A percentile compares a stretch with the other conserved stretches of the same genome.
These are phyloP conservation scores for Gillenia trifoliata DNA, from an alignment of 306 rosid genomes.

Conservation along the genomic window DNA sequence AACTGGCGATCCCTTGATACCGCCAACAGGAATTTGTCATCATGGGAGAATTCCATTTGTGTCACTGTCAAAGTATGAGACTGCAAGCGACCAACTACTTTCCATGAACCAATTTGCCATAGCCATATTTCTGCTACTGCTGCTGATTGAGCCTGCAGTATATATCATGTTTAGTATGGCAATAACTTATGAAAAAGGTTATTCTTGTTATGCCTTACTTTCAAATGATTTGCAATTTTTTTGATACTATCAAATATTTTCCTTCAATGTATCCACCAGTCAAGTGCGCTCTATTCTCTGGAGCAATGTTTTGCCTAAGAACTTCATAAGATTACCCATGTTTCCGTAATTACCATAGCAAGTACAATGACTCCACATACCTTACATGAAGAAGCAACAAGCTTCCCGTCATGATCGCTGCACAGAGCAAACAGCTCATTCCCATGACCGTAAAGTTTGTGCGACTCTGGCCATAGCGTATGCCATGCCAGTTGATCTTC, in stretches of 20 bases:
- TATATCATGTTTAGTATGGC: neutral
- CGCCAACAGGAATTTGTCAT: slow-evolving; percentile 66
- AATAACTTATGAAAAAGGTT: neutral
- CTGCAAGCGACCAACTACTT: slow-evolving; percentile 72
- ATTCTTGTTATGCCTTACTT: neutral
- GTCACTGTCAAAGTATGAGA: slow-evolving; percentile 90
- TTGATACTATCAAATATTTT: neutral
- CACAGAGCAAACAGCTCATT: slow-evolving; percentile 86
- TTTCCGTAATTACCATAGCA: slow-evolving; percentile 5
- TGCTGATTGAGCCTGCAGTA: slow-evolving; percentile 78
- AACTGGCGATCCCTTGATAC: slow-evolving; percentile 98
- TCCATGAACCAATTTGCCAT: slow-evolving; percentile 95
- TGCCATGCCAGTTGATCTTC: slow-evolving; percentile 98
- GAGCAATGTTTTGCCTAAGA: neutral
- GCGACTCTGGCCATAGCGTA: slow-evolving; percentile 98
- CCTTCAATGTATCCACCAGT: neutral
- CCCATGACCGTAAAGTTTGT: slow-evolving; percentile 97
- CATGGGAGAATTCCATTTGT: slow-evolving; percentile 82
- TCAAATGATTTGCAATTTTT: neutral
- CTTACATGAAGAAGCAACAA: slow-evolving; percentile 96
- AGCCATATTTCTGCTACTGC: slow-evolving; percentile 89
- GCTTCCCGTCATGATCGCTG: slow-evolving; percentile 78
- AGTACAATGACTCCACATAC: slow-evolving; percentile 34
- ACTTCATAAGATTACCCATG: neutral
- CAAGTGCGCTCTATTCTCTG: neutral